Evolutionary conservation across 495 filamentous ascomycete species (phyloP), one percentile per base, ranked within the genome.

Genomic region (Lasiosphaeria hispida): DNA sequence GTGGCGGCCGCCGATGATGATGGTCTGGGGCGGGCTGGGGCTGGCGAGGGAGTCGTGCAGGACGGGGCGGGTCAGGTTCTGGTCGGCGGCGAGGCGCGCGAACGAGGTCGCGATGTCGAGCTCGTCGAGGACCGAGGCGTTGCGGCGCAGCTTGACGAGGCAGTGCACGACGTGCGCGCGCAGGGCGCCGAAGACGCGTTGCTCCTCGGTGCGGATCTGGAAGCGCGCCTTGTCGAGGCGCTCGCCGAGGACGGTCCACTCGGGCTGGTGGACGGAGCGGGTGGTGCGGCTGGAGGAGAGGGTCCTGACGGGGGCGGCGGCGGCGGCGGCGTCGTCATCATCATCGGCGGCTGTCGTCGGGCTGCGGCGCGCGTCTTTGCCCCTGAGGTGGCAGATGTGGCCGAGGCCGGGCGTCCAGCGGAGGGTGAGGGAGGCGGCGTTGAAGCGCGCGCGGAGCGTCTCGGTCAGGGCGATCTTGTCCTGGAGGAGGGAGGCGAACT

Each of bases 331-430:
- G 34, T 71, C 33, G 35, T 43, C 30, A 15, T 30, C 19, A 19
- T 37, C 71, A 56, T 80, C 71, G 15, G 80, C 34, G 23, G 18
- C 2, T n/a, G 51, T 4, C 7, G 49, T 23, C 0, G 61, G 55
- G 35, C 19, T 17, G 30, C 10, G 34, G 3, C 68, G 78, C 35
- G 83, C 76, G 61, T 95, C 85, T 70, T 87, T 92, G 33, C 90
- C 91, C 73, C 88, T 96, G 59, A 97, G 82, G 62, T 97, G 92
- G 70, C 89, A 94, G 58, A 94, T 86, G 67, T 98, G 89, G 2
- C 94, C 92, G 4, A 93, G 77, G 1, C 84, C 84, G 0, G 94
- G 85, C 7, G 87, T 88, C 89, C 90, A 97, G 55, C 84, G 85
- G 9, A 98, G 79, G 2, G 88, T 88, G 10, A 97, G 73, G 47